Percentiles rank a stretch among this genome's conserved stretches.
Conservation (phyloP, 331 rosid genomes). For the Malus hybrid region DNA sequence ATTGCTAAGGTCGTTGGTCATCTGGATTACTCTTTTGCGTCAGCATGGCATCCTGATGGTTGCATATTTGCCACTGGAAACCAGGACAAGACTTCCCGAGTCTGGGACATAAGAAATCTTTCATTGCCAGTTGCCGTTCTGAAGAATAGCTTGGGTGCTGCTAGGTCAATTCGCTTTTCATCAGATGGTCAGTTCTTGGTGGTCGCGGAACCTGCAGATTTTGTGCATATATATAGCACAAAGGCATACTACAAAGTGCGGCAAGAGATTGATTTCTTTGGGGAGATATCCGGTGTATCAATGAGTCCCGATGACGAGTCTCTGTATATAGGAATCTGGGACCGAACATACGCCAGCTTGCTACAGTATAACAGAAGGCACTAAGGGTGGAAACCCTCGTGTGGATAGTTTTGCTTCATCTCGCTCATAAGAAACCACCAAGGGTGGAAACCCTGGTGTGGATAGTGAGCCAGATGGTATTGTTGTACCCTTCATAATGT, state of each 20-base stretch:
- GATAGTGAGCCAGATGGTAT: neutral
- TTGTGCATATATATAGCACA: slow-evolving; percentile 86
- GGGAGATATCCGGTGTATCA: slow-evolving; percentile 51
- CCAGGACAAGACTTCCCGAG: slow-evolving; percentile 93
- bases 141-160: slow-evolving; percentile 72
- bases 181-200: slow-evolving; percentile 81
- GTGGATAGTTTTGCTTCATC: neutral
- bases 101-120: slow-evolving; percentile 71
- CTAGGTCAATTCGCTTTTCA: slow-evolving; percentile 77
- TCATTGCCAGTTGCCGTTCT: slow-evolving; percentile 53
- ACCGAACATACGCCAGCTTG: slow-evolving; percentile 27
- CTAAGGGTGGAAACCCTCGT: too few species aligned
- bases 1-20: slow-evolving; percentile 68
- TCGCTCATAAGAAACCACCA: neutral
- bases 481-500: neutral
- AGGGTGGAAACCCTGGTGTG: neutral
- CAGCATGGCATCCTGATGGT: slow-evolving; percentile 97
- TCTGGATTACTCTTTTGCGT: slow-evolving; percentile 85
- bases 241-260: slow-evolving; percentile 46
- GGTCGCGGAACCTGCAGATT: slow-evolving; percentile 94
- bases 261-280: slow-evolving; percentile 93
- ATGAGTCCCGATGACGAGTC: slow-evolving; percentile 87
- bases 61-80: slow-evolving; percentile 74
- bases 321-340: slow-evolving; percentile 89
- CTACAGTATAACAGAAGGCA: too few species aligned